These are phyloP conservation scores for Capronia epimyces DNA, from an alignment of 2,329 filamentous ascomycete species.

Conservation along the genomic window DNA sequence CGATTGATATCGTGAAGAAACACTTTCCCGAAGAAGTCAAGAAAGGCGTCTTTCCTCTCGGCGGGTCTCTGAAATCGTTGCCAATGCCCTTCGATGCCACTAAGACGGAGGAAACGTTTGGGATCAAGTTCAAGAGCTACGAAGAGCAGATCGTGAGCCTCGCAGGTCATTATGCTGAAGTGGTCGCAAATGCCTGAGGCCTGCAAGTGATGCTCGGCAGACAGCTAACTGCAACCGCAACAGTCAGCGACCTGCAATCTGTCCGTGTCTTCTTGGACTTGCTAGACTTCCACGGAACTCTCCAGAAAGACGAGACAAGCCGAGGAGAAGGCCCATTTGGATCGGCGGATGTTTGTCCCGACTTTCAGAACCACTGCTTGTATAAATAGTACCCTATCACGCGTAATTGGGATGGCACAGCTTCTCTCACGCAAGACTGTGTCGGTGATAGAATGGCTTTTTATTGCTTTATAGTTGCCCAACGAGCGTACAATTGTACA, in stretches of 20 bases:
- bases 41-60: constrained; percentile 39
- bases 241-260: too few species aligned
- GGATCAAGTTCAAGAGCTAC: constrained; percentile 38
- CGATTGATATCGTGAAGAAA: constrained; percentile 40
- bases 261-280: too few species aligned
- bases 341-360: not conserved
- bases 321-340: not conserved
- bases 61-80: constrained; percentile 52
- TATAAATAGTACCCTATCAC: too few species aligned
- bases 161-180: constrained; percentile 16
- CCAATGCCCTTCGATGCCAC: constrained; percentile 46
- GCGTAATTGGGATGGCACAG: too few species aligned
- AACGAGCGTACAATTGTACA: too few species aligned
- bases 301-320: not conserved
- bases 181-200: constrained; percentile 7
- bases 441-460: too few species aligned
- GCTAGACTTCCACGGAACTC: not conserved
- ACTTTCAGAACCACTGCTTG: not conserved
- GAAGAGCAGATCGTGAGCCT: constrained; percentile 34
- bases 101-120: constrained; percentile 40
- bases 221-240: too few species aligned
- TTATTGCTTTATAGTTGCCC: too few species aligned
- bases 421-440: too few species aligned
- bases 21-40: constrained; percentile 38
- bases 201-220: not conserved